These are phyloP conservation scores for Boletus sp. DNA, from an alignment of 768 basidiomycete species.

Conservation along the genomic window DNA sequence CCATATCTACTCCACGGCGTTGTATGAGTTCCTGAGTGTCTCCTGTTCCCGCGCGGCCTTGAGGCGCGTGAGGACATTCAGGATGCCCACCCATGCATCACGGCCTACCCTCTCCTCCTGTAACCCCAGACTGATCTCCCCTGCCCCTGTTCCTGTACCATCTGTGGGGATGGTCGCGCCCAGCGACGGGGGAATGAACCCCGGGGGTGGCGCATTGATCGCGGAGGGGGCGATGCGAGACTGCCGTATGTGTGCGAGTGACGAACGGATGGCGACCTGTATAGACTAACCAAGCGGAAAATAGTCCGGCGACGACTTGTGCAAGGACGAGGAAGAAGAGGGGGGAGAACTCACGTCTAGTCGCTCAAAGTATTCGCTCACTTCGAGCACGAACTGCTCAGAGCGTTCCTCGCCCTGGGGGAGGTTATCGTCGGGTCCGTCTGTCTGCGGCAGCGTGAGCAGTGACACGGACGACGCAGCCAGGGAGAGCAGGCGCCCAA, in stretches of 20 bases:
- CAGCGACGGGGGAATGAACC: conserved; percentile 73
- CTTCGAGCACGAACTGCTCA: conserved; percentile 81
- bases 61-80: conserved; percentile 62
- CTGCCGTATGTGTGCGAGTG: conserved; percentile 75
- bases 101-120: conserved; percentile 76
- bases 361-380: conserved; percentile 81
- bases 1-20: conserved; percentile 14
- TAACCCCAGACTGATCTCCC: conserved; percentile 52
- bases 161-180: conserved; percentile 66
- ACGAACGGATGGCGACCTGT: conserved; percentile 71
- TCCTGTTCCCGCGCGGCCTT: conserved; percentile 44
- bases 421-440: conserved; percentile 59
- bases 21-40: conserved; percentile 8
- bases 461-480: conserved; percentile 78
- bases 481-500: conserved; percentile 67
- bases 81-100: conserved; percentile 74
- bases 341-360: conserved; percentile 56
- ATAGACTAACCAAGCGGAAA: conserved; percentile 49
- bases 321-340: background rate
- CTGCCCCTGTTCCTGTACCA: conserved; percentile 8
- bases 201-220: conserved; percentile 73
- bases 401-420: conserved; percentile 82
- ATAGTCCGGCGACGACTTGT: background rate
- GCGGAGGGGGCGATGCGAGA: conserved; percentile 84
- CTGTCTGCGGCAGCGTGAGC: conserved; percentile 80